phyloP scores from a whole-genome alignment of 1,139 yeast species.

The Suhomyces choctaworum region DNA sequence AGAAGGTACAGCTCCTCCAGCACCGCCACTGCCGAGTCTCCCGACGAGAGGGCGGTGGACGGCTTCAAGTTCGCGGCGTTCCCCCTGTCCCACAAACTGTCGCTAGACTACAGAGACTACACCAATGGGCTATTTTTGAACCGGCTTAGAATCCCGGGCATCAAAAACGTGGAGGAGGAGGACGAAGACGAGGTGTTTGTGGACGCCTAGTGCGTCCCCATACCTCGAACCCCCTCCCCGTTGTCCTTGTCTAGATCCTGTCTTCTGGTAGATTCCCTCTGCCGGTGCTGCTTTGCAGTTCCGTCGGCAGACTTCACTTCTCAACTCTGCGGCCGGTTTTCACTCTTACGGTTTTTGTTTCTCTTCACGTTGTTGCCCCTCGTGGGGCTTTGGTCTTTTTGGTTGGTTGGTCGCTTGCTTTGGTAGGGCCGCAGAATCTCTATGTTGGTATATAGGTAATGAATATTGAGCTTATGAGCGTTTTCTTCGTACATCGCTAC shows the following conservation, averaged over 20 bases:
- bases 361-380: background rate
- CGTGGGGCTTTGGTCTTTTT: slow-evolving; percentile 4
- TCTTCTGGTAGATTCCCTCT: background rate
- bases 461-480: background rate
- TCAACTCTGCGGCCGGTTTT: background rate
- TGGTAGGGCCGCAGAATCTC: slow-evolving; percentile 4
- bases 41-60: slow-evolving; percentile 11
- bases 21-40: slow-evolving; percentile 13
- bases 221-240: background rate
- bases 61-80: slow-evolving; percentile 8
- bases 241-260: slow-evolving; percentile 1
- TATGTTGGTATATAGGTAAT: slow-evolving; percentile 8
- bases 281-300: background rate
- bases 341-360: background rate
- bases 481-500: slow-evolving; percentile 1
- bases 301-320: slow-evolving; percentile 7
- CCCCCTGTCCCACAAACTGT: slow-evolving; percentile 2
- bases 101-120: slow-evolving; percentile 18
- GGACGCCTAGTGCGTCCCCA: slow-evolving; percentile 26
- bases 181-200: slow-evolving; percentile 32
- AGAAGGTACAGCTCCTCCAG: slow-evolving; percentile 21
- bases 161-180: slow-evolving; percentile 26
- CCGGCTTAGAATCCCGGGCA: slow-evolving; percentile 18
- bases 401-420: slow-evolving; percentile 8
- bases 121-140: slow-evolving; percentile 21